Percentiles rank a stretch among this genome's conserved stretches.
Evolutionary conservation across 73 alveolate genomes (phyloP).

Genomic region (Effrenium voratum): DNA sequence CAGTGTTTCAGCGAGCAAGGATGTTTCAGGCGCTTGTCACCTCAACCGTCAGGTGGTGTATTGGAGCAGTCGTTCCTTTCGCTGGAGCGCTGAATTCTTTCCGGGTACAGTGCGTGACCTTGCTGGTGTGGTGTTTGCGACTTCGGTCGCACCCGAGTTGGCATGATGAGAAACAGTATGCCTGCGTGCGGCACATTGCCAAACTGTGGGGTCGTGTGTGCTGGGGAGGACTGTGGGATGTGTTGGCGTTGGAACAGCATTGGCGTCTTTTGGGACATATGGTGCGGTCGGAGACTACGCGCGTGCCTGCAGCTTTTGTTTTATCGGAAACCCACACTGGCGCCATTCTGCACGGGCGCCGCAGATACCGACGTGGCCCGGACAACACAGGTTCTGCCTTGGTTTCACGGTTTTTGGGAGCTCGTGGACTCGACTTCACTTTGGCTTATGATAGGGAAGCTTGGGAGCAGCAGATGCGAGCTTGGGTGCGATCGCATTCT

Average conservation of each 20-base stretch:
- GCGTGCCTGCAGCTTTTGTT: not conserved
- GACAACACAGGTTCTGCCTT: slow-evolving; percentile 32
- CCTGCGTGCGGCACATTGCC: not conserved
- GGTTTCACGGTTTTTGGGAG: too few relatives aligned
- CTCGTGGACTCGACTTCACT: too few relatives aligned
- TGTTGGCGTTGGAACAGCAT: not conserved
- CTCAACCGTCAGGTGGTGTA: not conserved
- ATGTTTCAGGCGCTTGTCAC: not conserved
- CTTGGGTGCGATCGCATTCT: too few relatives aligned
- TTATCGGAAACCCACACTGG: not conserved
- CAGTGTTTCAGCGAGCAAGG: not conserved
- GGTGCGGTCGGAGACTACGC: not conserved
- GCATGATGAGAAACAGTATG: not conserved
- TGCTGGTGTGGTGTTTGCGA: not conserved
- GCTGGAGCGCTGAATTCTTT: not conserved
- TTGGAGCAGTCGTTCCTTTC: not conserved
- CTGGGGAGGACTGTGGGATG: not conserved
- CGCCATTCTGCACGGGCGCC: not conserved
- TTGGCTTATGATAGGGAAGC: too few relatives aligned
- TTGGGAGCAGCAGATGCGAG: too few relatives aligned
- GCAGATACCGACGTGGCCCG: slow-evolving; percentile 1
- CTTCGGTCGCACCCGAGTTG: not conserved
- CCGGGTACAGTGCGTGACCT: slow-evolving; percentile 4
- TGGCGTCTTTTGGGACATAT: not conserved
- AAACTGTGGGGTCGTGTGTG: slow-evolving; percentile 11